A percentile compares a stretch with the other conserved stretches of the same genome.
phyloP scores from a whole-genome alignment of 768 basidiomycete species.

The Suillus cothurnatus region DNA sequence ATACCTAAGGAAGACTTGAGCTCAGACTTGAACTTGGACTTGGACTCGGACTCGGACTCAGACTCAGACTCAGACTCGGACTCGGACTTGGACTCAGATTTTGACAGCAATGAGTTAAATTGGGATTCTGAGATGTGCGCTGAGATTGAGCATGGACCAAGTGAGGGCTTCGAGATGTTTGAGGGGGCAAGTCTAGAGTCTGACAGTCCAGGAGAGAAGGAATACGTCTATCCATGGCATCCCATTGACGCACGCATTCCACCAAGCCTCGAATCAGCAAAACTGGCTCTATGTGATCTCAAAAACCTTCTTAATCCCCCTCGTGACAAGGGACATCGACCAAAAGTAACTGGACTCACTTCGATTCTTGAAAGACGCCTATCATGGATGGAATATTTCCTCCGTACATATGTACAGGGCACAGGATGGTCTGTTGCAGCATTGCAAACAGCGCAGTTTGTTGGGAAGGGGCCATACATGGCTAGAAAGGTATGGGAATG shows the following conservation, averaged over 20 bases:
- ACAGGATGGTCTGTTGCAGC: not conserved
- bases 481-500: slow-evolving; percentile 3
- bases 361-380: not conserved
- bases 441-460: slow-evolving; percentile 1
- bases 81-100: not conserved
- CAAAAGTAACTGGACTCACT: slow-evolving; percentile 1
- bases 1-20: not conserved
- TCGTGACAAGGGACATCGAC: not conserved
- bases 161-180: not conserved
- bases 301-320: slow-evolving; percentile 1
- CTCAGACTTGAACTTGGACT: not conserved
- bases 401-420: not conserved
- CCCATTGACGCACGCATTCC: not conserved
- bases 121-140: no score
- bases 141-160: not conserved
- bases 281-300: not conserved
- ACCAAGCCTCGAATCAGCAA: not conserved
- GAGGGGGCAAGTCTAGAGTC: not conserved
- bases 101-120: not conserved
- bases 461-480: slow-evolving; percentile 2
- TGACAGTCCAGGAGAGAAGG: no score
- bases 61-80: not conserved
- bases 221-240: not conserved
- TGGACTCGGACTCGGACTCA: no score
- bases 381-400: slow-evolving; percentile 5